Evolutionary conservation across 2,329 filamentous ascomycete genomes (phyloP).

Genomic region (Sarocladium oryzae): DNA sequence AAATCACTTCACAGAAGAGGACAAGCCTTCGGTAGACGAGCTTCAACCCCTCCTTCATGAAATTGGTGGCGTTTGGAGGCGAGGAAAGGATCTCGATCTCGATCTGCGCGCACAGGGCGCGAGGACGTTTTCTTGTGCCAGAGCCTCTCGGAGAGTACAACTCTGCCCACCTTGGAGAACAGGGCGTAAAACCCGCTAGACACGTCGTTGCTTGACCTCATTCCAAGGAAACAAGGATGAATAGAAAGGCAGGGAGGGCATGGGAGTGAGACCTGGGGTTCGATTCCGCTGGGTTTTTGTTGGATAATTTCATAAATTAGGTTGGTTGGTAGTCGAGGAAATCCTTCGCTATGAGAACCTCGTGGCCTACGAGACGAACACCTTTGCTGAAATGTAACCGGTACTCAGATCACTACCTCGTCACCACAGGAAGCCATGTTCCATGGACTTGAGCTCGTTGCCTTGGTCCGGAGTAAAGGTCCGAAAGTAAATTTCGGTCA

Average conservation of each 20-base stretch:
- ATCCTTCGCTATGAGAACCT: no score
- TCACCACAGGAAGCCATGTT: not conserved
- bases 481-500: not conserved
- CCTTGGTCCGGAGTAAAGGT: not conserved
- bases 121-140: no score
- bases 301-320: no score
- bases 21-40: not conserved
- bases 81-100: slow-evolving; percentile 4
- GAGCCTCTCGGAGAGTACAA: no score
- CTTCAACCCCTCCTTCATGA: not conserved
- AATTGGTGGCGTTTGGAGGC: not conserved
- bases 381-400: no score
- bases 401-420: no score
- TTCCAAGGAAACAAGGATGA: not conserved
- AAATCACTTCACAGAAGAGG: no score
- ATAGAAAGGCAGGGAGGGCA: not conserved
- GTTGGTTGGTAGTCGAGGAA: no score
- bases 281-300: no score
- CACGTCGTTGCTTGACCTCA: not conserved
- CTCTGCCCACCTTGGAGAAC: not conserved
- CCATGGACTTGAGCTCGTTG: not conserved
- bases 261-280: no score
- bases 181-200: not conserved
- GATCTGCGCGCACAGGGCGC: not conserved
- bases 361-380: no score